These are phyloP conservation scores for Hygrocybe coccinea DNA, from an alignment of 768 basidiomycete genomes.

Conservation along the genomic window DNA sequence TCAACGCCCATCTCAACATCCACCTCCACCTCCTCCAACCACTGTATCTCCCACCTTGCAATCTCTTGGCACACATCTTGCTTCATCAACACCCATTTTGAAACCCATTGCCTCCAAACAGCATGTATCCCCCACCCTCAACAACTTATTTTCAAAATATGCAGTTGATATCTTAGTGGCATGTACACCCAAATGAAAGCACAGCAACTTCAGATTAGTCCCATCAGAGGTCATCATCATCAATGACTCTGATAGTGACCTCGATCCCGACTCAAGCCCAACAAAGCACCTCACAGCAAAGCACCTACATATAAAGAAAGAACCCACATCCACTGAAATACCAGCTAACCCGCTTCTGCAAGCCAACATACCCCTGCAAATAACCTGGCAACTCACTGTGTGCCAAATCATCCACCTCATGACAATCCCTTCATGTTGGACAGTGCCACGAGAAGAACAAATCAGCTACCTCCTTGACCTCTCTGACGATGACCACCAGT, in stretches of 20 bases:
- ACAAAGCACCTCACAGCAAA: background rate
- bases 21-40: background rate
- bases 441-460: background rate
- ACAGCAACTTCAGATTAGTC: background rate
- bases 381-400: background rate
- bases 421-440: background rate
- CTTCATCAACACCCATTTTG: background rate
- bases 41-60: background rate
- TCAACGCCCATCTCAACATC: background rate
- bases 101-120: background rate
- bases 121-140: background rate
- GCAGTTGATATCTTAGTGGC: background rate
- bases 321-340: background rate
- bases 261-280: background rate
- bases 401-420: background rate
- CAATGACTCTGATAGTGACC: background rate
- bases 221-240: background rate
- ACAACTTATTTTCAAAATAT: background rate
- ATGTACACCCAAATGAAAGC: background rate
- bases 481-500: background rate
- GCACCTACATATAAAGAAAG: background rate
- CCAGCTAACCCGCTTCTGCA: background rate
- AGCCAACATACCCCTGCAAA: background rate
- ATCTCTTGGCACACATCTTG: background rate
- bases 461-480: background rate